Percentiles rank a stretch among this genome's conserved stretches.
phyloP scores from a whole-genome alignment of 2,329 filamentous ascomycete species.

The Lojkania enalia region DNA sequence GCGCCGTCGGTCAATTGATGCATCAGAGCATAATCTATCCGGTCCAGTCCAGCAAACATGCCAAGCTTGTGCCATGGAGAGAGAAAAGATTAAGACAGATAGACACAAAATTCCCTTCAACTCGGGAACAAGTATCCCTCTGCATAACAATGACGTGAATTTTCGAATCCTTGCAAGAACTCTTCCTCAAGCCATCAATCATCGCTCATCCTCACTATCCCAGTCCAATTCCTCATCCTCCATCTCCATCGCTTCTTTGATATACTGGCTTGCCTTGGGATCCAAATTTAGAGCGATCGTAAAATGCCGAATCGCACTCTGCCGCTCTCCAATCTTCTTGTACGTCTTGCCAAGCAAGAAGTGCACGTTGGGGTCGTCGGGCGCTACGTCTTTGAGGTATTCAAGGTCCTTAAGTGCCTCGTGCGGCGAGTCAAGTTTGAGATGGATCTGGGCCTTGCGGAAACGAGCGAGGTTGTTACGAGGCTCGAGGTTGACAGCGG shows the following conservation, averaged over 20 bases:
- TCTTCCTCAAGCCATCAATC: not conserved
- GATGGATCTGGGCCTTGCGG: slow-evolving; percentile 86
- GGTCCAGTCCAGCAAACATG: too few relatives aligned
- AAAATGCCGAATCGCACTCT: slow-evolving; percentile 86
- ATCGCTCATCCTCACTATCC: slow-evolving; percentile 38
- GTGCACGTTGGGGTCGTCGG: slow-evolving; percentile 94
- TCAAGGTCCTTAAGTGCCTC: slow-evolving; percentile 80
- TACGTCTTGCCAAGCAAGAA: slow-evolving; percentile 84
- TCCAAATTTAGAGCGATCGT: slow-evolving; percentile 94
- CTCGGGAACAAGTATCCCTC: too few relatives aligned
- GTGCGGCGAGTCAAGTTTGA: slow-evolving; percentile 71
- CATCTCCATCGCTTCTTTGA: slow-evolving; percentile 95
- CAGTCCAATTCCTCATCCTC: slow-evolving; percentile 69
- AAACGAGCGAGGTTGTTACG: slow-evolving; percentile 81
- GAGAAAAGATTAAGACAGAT: too few relatives aligned
- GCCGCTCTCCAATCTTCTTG: slow-evolving; percentile 62
- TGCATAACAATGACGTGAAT: too few relatives aligned
- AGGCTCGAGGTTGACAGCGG: slow-evolving; percentile 81
- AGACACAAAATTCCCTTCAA: too few relatives aligned
- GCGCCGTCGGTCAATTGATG: too few relatives aligned
- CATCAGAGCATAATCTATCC: too few relatives aligned
- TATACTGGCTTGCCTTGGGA: slow-evolving; percentile 91
- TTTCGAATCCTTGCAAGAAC: too few relatives aligned
- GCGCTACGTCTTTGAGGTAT: slow-evolving; percentile 86
- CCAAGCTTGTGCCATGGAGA: too few relatives aligned